phyloP scores from a whole-genome alignment of 2,329 filamentous ascomycete species.

The Fusarium transvaalense region DNA sequence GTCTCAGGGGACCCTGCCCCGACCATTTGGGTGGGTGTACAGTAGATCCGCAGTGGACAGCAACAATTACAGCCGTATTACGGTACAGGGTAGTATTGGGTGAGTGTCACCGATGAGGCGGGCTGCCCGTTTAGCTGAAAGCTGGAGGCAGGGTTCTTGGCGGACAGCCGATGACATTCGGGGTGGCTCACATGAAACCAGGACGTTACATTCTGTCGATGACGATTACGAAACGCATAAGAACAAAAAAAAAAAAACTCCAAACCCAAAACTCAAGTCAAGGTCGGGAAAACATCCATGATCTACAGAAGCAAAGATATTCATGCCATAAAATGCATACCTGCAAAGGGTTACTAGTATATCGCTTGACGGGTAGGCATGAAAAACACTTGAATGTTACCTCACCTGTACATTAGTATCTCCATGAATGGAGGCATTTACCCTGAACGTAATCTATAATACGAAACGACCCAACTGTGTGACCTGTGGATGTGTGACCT shows the following conservation, averaged over 20 bases:
- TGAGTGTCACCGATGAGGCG: conserved; percentile 41
- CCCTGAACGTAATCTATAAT: not conserved
- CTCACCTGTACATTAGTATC: conserved; percentile 1
- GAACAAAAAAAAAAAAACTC: conserved; percentile 5
- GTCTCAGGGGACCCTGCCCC: conserved; percentile 21
- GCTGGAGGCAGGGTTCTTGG: conserved; percentile 35
- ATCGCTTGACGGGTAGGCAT: not conserved
- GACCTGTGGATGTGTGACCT: not conserved
- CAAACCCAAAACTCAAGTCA: conserved; percentile 9
- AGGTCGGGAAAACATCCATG: not conserved
- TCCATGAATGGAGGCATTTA: not conserved
- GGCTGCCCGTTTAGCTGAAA: conserved; percentile 38
- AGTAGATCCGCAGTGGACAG: too few species aligned
- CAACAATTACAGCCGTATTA: not conserved
- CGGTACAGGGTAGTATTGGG: conserved; percentile 30
- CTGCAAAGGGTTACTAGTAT: not conserved
- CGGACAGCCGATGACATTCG: conserved; percentile 38
- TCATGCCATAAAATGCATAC: not conserved
- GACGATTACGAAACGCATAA: conserved; percentile 34
- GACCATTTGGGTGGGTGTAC: conserved; percentile 12
- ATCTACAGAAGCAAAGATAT: not conserved
- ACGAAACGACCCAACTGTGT: conserved; percentile 1
- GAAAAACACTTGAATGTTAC: not conserved
- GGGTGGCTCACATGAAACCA: conserved; percentile 40
- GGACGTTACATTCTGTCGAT: conserved; percentile 31